These are phyloP conservation scores for Typha latifolia DNA, from an alignment of 176 grass and related monocot species.

Conservation along the genomic window DNA sequence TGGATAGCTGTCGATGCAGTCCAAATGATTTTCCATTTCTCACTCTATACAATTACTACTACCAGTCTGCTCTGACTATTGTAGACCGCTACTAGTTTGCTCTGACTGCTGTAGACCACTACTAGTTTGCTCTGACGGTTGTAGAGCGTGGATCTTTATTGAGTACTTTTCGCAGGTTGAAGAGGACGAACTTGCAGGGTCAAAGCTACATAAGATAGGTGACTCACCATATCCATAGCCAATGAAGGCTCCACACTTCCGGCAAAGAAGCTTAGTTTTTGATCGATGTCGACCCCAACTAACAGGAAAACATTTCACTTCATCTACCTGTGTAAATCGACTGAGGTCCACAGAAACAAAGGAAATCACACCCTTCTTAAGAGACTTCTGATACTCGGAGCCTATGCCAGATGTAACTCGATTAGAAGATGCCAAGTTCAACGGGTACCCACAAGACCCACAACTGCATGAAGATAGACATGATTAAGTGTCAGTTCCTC, in stretches of 20 bases:
- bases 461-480: conserved; percentile 33
- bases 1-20: conserved; percentile 22
- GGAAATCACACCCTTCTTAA: conserved; percentile 50
- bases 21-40: conserved; percentile 27
- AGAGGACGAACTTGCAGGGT: conserved; percentile 37
- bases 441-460: conserved; percentile 49
- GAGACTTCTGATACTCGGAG: conserved; percentile 41
- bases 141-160: conserved; percentile 52
- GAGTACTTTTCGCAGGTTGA: conserved; percentile 23
- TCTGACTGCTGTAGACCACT: neutral
- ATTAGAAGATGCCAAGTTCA: conserved; percentile 64
- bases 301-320: conserved; percentile 45
- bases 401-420: conserved; percentile 20
- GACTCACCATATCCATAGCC: conserved; percentile 16
- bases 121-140: conserved; percentile 25
- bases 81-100: no score
- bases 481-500: no score
- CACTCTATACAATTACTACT: no score
- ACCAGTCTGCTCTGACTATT: no score
- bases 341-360: conserved; percentile 62
- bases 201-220: conserved; percentile 56
- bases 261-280: conserved; percentile 65
- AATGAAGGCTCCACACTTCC: conserved; percentile 36
- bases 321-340: conserved; percentile 56
- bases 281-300: conserved; percentile 36